Evolutionary conservation across 1,284 basidiomycete species (phyloP).

Genomic region (Melampsora larici-populina): DNA sequence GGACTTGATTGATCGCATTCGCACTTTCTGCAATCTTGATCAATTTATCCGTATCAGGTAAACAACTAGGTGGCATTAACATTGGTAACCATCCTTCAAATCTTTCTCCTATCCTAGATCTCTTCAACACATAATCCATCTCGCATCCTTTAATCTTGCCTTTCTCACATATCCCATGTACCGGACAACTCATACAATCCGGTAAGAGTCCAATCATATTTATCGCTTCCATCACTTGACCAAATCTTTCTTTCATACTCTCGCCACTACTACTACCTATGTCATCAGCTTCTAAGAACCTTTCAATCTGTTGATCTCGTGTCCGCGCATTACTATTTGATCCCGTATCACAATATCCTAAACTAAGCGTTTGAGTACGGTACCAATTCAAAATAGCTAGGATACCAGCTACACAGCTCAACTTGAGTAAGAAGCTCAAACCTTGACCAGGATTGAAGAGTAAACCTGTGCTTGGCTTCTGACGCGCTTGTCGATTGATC

Average conservation of each 20-base stretch:
- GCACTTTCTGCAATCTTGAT: conserved; percentile 73
- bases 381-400: conserved; percentile 47
- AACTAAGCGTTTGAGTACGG: conserved; percentile 62
- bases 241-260: conserved; percentile 48
- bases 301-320: conserved; percentile 55
- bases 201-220: conserved; percentile 62
- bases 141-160: conserved; percentile 67
- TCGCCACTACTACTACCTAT: background rate
- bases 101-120: conserved; percentile 65
- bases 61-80: conserved; percentile 73
- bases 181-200: conserved; percentile 78
- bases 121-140: conserved; percentile 68
- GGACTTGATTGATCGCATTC: conserved; percentile 66
- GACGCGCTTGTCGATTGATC: conserved; percentile 43
- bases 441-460: conserved; percentile 55
- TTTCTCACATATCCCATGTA: conserved; percentile 68
- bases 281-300: conserved; percentile 29
- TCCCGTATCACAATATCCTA: conserved; percentile 78
- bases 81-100: conserved; percentile 73
- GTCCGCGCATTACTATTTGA: conserved; percentile 65
- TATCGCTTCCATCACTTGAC: conserved; percentile 57
- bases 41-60: conserved; percentile 76
- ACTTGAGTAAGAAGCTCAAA: conserved; percentile 55
- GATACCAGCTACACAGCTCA: conserved; percentile 55
- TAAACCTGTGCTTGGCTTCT: conserved; percentile 44